Conservation (phyloP, 164 flowering plant species). For the Chimonanthus praecox region DNA sequence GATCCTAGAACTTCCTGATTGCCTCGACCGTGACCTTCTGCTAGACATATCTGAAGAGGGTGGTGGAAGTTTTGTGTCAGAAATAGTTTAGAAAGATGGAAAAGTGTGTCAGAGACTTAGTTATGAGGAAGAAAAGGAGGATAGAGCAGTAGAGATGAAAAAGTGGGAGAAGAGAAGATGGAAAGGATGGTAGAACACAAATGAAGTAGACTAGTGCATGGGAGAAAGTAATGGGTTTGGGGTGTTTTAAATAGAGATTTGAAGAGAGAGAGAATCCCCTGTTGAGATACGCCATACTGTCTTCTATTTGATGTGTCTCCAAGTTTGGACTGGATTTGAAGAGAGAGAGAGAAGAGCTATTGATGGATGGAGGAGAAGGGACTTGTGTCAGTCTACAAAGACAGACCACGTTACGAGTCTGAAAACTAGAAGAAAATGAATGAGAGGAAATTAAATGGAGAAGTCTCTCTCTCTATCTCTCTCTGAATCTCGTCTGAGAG, state of each 20-base stretch:
- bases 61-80: slow-evolving; percentile 9
- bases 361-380: neutral
- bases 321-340: slow-evolving; percentile 21
- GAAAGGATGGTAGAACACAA: slow-evolving; percentile 1
- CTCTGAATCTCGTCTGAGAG: neutral
- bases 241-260: slow-evolving; percentile 14
- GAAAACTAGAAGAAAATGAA: too few species aligned
- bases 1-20: slow-evolving; percentile 33
- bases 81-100: slow-evolving; percentile 2
- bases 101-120: neutral
- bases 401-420: neutral
- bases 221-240: slow-evolving; percentile 16
- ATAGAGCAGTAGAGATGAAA: slow-evolving; percentile 10
- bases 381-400: neutral
- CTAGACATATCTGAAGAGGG: slow-evolving; percentile 50
- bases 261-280: slow-evolving; percentile 17
- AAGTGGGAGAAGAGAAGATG: slow-evolving; percentile 7
- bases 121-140: neutral
- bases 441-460: too few species aligned
- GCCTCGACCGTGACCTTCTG: slow-evolving; percentile 84
- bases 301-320: slow-evolving; percentile 25
- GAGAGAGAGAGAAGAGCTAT: neutral
- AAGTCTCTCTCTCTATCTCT: neutral
- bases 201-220: slow-evolving; percentile 25
- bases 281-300: slow-evolving; percentile 32